These are phyloP conservation scores for Fusarium sp. DNA, from an alignment of 2,329 filamentous ascomycete genomes.

Conservation along the genomic window DNA sequence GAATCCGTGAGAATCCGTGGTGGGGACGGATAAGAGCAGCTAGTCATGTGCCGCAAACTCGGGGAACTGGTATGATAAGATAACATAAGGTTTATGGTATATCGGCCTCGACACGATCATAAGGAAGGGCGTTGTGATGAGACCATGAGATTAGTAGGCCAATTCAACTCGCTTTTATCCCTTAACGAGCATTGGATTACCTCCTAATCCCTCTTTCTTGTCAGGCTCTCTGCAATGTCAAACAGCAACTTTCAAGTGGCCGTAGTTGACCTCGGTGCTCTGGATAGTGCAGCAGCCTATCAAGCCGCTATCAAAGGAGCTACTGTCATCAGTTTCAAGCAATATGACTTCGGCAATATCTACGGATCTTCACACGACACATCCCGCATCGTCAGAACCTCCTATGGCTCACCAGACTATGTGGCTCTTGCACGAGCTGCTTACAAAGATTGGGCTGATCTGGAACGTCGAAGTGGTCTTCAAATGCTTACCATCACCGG, in stretches of 20 bases:
- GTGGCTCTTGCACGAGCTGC: constrained; percentile 35
- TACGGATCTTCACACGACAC: constrained; percentile 41
- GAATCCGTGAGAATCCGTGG: constrained; percentile 10
- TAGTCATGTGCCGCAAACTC: no score
- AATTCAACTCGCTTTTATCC: not conserved
- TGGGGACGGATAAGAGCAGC: no score
- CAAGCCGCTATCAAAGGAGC: constrained; percentile 29
- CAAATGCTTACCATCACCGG: constrained; percentile 37
- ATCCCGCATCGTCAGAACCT: constrained; percentile 37
- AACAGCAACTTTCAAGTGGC: not conserved
- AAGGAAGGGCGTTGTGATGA: not conserved
- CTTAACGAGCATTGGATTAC: rapidly evolving
- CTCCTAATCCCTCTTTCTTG: not conserved
- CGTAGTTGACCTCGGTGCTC: constrained; percentile 8
- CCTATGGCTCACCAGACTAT: constrained; percentile 36
- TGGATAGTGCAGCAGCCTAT: constrained; percentile 11
- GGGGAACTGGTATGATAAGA: not conserved
- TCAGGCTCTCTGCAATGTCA: not conserved
- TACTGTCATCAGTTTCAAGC: constrained; percentile 38
- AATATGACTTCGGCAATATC: constrained; percentile 39
- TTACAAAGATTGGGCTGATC: constrained; percentile 37
- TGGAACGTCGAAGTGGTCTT: constrained; percentile 29
- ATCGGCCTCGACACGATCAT: not conserved
- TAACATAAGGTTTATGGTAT: not conserved
- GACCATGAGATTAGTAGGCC: not conserved